Conservation (phyloP, 345 rosid species). For the Salix suchowensis region DNA sequence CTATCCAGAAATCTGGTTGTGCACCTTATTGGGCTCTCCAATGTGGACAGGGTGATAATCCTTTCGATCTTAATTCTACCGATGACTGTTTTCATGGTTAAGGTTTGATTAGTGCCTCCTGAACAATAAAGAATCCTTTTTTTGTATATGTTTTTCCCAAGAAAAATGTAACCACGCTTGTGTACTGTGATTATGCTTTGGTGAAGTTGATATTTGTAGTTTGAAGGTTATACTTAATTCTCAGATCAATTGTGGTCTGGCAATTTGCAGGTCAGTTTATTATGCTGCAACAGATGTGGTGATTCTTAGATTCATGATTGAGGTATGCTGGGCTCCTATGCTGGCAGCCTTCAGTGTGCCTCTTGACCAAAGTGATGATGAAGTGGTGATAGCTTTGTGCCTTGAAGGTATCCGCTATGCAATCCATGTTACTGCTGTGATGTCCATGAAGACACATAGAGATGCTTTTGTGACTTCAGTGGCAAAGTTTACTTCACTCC, state of each 20-base stretch:
- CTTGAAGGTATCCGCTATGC: constrained; percentile 94
- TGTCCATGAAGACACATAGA: constrained; percentile 99
- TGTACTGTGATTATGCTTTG: not conserved
- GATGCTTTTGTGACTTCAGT: constrained; percentile 98
- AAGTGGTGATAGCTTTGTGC: constrained; percentile 74
- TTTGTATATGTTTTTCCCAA: not conserved
- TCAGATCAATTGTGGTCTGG: constrained; percentile 24
- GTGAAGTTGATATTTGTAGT: not conserved
- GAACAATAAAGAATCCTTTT: not conserved
- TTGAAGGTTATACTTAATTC: not conserved
- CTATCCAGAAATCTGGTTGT: not conserved
- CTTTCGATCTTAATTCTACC: not conserved
- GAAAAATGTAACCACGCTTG: not conserved
- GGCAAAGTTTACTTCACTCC: constrained; percentile 97
- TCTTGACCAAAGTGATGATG: constrained; percentile 95
- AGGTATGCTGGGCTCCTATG: constrained; percentile 99
- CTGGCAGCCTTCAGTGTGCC: constrained; percentile 99
- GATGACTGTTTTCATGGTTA: not conserved
- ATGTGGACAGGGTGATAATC: not conserved
- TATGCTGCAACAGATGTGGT: constrained; percentile 99
- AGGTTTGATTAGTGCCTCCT: not conserved
- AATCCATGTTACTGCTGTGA: constrained; percentile 93
- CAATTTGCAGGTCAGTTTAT: constrained; percentile 87
- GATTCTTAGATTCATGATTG: constrained; percentile 95
- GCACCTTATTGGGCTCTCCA: not conserved